Base-by-base conservation (phyloP, 83 land plant species). In the Picea abies region DNA sequence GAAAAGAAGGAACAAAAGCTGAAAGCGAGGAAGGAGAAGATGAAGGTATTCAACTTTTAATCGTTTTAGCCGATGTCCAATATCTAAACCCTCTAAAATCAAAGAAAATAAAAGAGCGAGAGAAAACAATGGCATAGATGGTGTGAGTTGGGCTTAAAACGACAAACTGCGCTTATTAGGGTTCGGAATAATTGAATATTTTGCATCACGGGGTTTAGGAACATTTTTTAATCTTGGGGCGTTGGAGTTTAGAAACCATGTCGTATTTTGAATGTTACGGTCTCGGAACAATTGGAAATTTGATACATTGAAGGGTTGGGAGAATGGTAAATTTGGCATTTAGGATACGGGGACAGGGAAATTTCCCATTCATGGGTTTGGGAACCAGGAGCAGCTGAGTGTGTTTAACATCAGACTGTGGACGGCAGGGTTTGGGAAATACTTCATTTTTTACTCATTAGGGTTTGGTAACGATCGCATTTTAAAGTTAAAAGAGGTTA, bases 1-100 rank as follows among this genome's bases (percentile, higher is more conserved):
- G 89, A 87, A 41, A 91, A 91, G 90, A 85, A 77, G 83, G 79
- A 66, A 0, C 80, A 73, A 83, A 89, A 91, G 79, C 89, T 91
- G 25, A 84, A 85, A 60, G 89, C 90, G 0, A 89, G 81, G 80
- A 85, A 87, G 71, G 83, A 84, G 47, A 87, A 87, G 80, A 91
- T 91, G 93, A 91, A 91, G 70, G 93, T 87, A 76, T 60, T 67
- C 44, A 20, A 73, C 20, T 81, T 5, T 80, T 23, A 4, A 25
- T 71, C 20, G 52, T 4, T 12, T 23, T 82, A 76, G 5, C 67
- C 60, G 26, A 60, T 25, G 20, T 64, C 16, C 63, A 60, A 56
- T 56, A 22, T 52, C 49, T 80, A 69, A 7, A 9, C 19, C 11
- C 23, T 47, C 12, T 17, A n/a, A 47, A 20, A 5, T 82, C 78